Evolutionary conservation across 2,329 filamentous ascomycete species (phyloP).

Genomic region (Diaporthe caulivora): DNA sequence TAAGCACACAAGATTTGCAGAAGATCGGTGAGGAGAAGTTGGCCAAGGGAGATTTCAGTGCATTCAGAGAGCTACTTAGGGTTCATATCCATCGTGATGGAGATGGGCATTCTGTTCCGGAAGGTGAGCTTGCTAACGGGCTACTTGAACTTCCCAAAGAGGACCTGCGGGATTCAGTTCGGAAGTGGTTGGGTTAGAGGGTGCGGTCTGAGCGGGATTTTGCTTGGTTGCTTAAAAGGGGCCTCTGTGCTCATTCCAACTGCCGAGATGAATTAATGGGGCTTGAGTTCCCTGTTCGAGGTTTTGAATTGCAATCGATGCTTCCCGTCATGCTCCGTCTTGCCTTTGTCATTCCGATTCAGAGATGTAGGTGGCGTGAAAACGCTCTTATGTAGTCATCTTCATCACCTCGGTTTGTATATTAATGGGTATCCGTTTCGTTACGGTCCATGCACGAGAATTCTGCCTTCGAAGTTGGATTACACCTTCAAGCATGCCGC

Average conservation of each 20-base stretch:
- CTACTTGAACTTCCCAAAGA: conserved; percentile 46
- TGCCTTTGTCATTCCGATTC: no score
- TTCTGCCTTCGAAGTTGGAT: no score
- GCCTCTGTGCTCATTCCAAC: not conserved
- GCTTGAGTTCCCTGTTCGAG: no score
- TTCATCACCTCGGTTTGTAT: no score
- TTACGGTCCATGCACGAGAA: no score
- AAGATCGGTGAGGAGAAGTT: conserved; percentile 57
- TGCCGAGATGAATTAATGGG: not conserved
- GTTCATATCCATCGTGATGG: conserved; percentile 52
- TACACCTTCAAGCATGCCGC: no score
- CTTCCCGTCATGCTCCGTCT: not conserved
- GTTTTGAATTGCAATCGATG: not conserved
- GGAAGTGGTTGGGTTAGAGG: conserved; percentile 33
- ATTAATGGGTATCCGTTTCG: no score
- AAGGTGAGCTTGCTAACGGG: conserved; percentile 42
- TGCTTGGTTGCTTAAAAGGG: not conserved
- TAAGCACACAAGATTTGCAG: conserved; percentile 50
- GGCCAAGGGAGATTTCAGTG: conserved; percentile 53
- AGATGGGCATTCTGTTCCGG: conserved; percentile 47
- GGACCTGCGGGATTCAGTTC: conserved; percentile 39
- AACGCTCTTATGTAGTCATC: no score
- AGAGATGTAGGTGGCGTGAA: no score
- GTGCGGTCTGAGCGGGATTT: not conserved
- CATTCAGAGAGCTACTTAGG: conserved; percentile 47